Evolutionary conservation across 345 rosid species (phyloP).

Genomic region (Erucastrum elatum): DNA sequence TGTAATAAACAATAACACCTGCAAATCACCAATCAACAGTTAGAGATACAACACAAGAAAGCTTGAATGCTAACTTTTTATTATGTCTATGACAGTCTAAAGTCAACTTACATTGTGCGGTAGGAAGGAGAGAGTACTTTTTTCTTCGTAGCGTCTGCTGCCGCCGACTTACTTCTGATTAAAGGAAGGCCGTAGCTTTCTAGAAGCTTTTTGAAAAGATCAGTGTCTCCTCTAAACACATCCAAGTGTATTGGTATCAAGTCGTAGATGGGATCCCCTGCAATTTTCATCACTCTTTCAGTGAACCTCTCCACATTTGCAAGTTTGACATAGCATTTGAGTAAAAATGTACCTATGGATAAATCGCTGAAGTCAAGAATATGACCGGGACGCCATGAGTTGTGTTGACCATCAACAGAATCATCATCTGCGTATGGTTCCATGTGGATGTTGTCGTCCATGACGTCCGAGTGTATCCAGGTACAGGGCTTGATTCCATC

Average conservation of each 20-base stretch:
- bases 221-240: conserved; percentile 70
- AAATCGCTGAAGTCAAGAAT: conserved; percentile 85
- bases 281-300: conserved; percentile 17
- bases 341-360: conserved; percentile 44
- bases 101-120: conserved; percentile 76
- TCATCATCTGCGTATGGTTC: conserved; percentile 53
- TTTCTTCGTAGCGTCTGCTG: conserved; percentile 29
- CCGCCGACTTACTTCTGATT: conserved; percentile 37
- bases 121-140: conserved; percentile 63
- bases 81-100: background rate
- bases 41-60: background rate
- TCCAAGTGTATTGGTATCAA: conserved; percentile 80
- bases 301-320: conserved; percentile 15
- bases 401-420: conserved; percentile 32
- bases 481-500: conserved; percentile 56
- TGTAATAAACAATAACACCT: conserved; percentile 93
- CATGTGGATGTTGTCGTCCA: conserved; percentile 92
- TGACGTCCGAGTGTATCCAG: conserved; percentile 89
- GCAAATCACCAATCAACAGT: conserved; percentile 24
- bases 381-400: conserved; percentile 71
- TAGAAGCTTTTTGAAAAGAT: conserved; percentile 63
- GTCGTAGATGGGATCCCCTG: conserved; percentile 86
- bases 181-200: conserved; percentile 76
- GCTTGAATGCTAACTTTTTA: background rate
- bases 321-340: background rate